These are phyloP conservation scores for Clarireedia monteithiana DNA, from an alignment of 2,329 filamentous ascomycete species.

Conservation along the genomic window DNA sequence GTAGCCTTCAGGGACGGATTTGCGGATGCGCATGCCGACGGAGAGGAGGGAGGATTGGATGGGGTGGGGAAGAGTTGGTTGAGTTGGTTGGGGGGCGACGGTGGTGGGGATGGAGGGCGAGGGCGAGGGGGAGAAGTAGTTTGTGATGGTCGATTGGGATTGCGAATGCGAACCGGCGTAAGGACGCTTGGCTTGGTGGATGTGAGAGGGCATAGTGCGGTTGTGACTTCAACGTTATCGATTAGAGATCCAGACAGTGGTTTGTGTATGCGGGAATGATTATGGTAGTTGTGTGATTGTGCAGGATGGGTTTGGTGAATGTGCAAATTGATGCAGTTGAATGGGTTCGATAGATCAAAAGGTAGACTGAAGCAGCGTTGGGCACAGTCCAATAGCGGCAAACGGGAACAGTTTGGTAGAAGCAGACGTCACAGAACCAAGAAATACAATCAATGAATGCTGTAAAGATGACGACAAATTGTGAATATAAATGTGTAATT, in stretches of 20 bases:
- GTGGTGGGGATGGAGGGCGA: conserved; percentile 18
- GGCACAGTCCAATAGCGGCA: no score
- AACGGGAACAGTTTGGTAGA: no score
- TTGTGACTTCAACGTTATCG: not conserved
- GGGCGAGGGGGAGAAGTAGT: conserved; percentile 50
- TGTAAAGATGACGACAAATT: no score
- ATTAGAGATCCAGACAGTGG: not conserved
- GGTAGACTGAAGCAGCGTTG: no score
- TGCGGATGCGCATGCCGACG: conserved; percentile 91
- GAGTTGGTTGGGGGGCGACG: conserved; percentile 27
- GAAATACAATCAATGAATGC: no score
- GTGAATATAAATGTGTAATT: no score
- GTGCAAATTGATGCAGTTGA: not conserved
- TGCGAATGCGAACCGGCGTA: conserved; percentile 58
- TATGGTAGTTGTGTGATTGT: not conserved
- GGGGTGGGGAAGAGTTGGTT: conserved; percentile 34
- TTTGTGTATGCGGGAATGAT: not conserved
- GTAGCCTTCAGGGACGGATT: conserved; percentile 89
- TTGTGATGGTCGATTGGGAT: conserved; percentile 40
- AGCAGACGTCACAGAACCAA: no score
- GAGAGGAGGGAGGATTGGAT: conserved; percentile 77
- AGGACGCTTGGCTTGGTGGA: conserved; percentile 43
- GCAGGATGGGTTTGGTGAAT: not conserved
- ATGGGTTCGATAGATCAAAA: no score
- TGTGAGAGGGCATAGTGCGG: not conserved